Percentiles rank a stretch among this genome's conserved stretches.
Evolutionary conservation across 2,329 filamentous ascomycete genomes (phyloP).

Genomic region (Ilyonectria sp.): DNA sequence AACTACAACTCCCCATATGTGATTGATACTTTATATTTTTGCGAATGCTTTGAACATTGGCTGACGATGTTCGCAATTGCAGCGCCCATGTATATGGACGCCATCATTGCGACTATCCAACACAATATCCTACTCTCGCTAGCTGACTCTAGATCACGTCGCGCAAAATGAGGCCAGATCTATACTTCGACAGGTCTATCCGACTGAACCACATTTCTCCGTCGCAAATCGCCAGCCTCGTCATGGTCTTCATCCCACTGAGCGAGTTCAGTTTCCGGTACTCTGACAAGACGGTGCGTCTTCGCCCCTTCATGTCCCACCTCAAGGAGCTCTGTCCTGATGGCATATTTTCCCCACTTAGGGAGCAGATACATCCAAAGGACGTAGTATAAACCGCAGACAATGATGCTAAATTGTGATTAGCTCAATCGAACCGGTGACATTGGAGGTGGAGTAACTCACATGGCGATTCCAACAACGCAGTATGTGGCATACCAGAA

Average conservation of each 20-base stretch:
- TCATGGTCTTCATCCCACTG: conserved; percentile 73
- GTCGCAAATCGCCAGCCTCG: conserved; percentile 53
- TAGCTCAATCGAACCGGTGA: accelerated
- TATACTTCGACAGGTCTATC: not conserved
- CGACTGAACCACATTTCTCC: not conserved
- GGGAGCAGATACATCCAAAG: conserved; percentile 72
- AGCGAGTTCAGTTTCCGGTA: conserved; percentile 65
- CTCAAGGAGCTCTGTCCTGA: conserved; percentile 69
- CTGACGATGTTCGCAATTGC: not conserved
- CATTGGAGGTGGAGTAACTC: conserved; percentile 52
- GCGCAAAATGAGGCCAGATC: not conserved
- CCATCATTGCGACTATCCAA: too few species aligned
- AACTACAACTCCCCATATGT: not conserved
- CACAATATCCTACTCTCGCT: not conserved
- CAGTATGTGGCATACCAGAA: conserved; percentile 84
- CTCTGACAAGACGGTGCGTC: conserved; percentile 65
- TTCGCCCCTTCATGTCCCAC: conserved; percentile 56
- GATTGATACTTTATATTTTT: not conserved
- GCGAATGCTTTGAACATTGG: too few species aligned
- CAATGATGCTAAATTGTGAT: conserved; percentile 57
- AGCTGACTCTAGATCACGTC: not conserved
- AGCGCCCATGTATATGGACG: too few species aligned
- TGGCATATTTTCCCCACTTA: conserved; percentile 64
- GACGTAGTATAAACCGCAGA: conserved; percentile 72
- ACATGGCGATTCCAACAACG: conserved; percentile 75